Conservation (phyloP, 495 filamentous ascomycete genomes). For the Hypoxylon subgilvum region DNA sequence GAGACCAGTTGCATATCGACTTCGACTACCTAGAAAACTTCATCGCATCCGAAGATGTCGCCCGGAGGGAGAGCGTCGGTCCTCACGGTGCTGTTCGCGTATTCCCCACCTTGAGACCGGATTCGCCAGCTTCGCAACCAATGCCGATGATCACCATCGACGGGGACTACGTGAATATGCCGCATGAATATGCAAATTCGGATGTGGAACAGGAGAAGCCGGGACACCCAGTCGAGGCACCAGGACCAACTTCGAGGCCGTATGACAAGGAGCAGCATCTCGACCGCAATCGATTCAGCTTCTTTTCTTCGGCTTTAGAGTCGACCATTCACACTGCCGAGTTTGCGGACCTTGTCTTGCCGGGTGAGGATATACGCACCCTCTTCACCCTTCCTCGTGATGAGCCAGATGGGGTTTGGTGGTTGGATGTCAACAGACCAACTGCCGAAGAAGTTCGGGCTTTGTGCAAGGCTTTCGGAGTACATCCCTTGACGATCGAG, state of each 20-base stretch:
- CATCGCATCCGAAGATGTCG: constrained; percentile 59
- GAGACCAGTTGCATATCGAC: constrained; percentile 67
- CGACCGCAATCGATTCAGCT: constrained; percentile 82
- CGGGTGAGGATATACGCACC: constrained; percentile 85
- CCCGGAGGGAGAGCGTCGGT: constrained; percentile 52
- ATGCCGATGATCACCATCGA: constrained; percentile 50
- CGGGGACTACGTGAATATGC: constrained; percentile 56
- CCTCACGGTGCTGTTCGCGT: constrained; percentile 50
- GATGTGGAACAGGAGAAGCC: constrained; percentile 46
- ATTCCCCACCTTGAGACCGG: constrained; percentile 66
- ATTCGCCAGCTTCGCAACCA: constrained; percentile 21
- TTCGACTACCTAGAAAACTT: constrained; percentile 90
- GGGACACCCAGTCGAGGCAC: constrained; percentile 5
- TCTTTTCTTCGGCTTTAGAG: constrained; percentile 93
- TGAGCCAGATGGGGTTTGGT: constrained; percentile 83
- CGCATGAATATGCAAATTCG: constrained; percentile 47
- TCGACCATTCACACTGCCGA: constrained; percentile 88
- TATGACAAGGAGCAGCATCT: constrained; percentile 41
- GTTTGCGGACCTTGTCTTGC: constrained; percentile 82
- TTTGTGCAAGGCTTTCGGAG: constrained; percentile 88
- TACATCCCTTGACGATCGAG: constrained; percentile 92
- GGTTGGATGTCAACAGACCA: constrained; percentile 91
- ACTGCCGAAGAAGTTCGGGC: constrained; percentile 86
- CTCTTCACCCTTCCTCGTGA: constrained; percentile 77
- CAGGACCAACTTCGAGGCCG: constrained; percentile 23